Conservation (phyloP, 2,329 filamentous ascomycete species). For the Zalaria obscura region DNA sequence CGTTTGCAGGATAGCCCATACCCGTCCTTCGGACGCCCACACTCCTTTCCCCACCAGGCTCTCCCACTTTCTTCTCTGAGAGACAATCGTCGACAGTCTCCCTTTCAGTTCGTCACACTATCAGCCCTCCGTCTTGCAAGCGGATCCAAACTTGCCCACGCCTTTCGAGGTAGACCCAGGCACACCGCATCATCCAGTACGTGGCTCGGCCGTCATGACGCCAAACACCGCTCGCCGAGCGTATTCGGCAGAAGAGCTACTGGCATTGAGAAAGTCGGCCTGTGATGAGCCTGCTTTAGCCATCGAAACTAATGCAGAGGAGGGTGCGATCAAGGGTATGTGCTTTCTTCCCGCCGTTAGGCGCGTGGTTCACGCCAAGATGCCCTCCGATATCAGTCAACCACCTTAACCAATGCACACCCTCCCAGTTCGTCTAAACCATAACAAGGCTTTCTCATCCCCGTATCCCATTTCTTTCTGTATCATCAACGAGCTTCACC, state of each 20-base stretch:
- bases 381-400: not conserved
- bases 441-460: too few species aligned
- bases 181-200: too few species aligned
- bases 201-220: conserved; percentile 2
- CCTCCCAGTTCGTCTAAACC: too few species aligned
- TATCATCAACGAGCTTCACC: not conserved
- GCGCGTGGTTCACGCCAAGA: not conserved
- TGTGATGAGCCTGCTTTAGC: conserved; percentile 19
- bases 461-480: not conserved
- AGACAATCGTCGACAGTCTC: too few species aligned
- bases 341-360: not conserved
- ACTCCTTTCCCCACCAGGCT: too few species aligned
- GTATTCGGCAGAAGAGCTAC: conserved; percentile 22
- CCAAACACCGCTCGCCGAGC: conserved; percentile 16
- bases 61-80: too few species aligned
- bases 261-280: conserved; percentile 17
- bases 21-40: too few species aligned
- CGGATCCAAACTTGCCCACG: too few species aligned
- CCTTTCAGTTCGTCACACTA: too few species aligned
- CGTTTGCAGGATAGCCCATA: too few species aligned
- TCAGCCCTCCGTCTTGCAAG: too few species aligned
- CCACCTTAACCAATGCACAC: not conserved
- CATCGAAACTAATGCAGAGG: conserved; percentile 20
- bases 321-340: conserved; percentile 23
- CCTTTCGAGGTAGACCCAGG: too few species aligned